Conservation (phyloP, 805 yeast species). For the Schizosaccharomyces japonicus region DNA sequence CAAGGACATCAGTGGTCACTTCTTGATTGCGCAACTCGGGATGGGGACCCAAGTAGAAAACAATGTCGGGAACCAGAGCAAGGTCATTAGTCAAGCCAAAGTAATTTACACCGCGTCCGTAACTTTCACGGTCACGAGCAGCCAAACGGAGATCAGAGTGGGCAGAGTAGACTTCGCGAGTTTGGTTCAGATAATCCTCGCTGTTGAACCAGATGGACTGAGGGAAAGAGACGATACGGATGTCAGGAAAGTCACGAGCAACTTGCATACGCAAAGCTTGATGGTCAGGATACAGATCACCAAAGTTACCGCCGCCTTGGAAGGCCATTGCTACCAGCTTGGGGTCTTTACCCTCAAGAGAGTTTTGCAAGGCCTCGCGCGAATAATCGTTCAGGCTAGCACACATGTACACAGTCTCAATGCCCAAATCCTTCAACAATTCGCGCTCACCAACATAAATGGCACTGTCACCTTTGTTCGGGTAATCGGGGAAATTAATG, state of each 20-base stretch:
- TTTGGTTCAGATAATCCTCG: not conserved
- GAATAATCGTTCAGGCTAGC: not conserved
- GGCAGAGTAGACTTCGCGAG: not conserved
- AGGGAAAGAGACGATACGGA: not conserved
- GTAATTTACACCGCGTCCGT: not conserved
- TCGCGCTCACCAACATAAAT: not conserved
- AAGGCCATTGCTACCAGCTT: not conserved
- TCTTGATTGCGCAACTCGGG: not conserved
- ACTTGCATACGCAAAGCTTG: not conserved
- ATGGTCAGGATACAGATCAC: conserved; percentile 2
- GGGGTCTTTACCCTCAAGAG: not conserved
- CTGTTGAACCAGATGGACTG: conserved; percentile 1
- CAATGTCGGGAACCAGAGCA: conserved; percentile 5
- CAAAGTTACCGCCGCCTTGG: conserved; percentile 4
- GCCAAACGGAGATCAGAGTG: not conserved
- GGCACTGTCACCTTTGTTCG: conserved; percentile 5
- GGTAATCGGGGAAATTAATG: not conserved
- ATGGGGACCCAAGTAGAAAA: not conserved
- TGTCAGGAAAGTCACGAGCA: not conserved
- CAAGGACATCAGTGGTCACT: not conserved
- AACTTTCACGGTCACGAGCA: conserved; percentile 1
- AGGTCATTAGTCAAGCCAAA: not conserved
- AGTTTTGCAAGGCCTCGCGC: not conserved
- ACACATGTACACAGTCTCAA: not conserved
- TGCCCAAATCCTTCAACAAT: not conserved